Conservation (phyloP, 1,284 basidiomycete genomes). For the Vanrija pseudolonga region DNA sequence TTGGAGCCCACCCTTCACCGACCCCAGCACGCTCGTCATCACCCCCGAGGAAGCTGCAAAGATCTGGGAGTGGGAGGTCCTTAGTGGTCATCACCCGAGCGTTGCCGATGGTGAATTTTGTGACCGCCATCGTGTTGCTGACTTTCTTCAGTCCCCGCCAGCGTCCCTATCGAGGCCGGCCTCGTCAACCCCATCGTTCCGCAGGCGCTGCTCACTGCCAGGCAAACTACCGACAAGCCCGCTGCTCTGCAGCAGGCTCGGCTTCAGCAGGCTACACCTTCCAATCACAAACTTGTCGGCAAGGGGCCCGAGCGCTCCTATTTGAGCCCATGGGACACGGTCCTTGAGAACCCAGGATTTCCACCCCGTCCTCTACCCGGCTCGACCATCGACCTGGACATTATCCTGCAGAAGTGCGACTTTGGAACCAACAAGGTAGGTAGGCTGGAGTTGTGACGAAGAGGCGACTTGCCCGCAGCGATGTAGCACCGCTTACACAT, state of each 20-base stretch:
- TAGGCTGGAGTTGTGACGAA: background rate
- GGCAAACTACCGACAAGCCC: conserved; percentile 16
- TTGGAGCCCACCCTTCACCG: conserved; percentile 67
- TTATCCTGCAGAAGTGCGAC: conserved; percentile 83
- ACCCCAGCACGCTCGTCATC: conserved; percentile 73
- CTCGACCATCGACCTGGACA: conserved; percentile 77
- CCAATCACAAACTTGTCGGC: conserved; percentile 53
- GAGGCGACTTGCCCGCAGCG: background rate
- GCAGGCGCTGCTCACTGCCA: conserved; percentile 51
- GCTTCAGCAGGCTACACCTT: background rate
- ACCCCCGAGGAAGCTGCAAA: conserved; percentile 69
- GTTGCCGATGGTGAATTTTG: conserved; percentile 58
- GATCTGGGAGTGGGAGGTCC: conserved; percentile 91
- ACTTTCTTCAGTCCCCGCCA: conserved; percentile 61
- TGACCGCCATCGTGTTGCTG: background rate
- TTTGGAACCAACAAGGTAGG: conserved; percentile 72
- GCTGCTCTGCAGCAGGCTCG: conserved; percentile 13
- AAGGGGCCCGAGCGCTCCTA: conserved; percentile 72
- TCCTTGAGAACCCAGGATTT: conserved; percentile 40
- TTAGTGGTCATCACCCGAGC: conserved; percentile 86
- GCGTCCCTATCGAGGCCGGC: conserved; percentile 59
- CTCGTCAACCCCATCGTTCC: conserved; percentile 65
- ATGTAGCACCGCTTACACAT: conserved; percentile 1
- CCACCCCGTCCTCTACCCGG: conserved; percentile 78
- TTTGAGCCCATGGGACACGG: conserved; percentile 59